Evolutionary conservation across 768 basidiomycete genomes (phyloP).

Genomic region (Tricholoma flavovirens): DNA sequence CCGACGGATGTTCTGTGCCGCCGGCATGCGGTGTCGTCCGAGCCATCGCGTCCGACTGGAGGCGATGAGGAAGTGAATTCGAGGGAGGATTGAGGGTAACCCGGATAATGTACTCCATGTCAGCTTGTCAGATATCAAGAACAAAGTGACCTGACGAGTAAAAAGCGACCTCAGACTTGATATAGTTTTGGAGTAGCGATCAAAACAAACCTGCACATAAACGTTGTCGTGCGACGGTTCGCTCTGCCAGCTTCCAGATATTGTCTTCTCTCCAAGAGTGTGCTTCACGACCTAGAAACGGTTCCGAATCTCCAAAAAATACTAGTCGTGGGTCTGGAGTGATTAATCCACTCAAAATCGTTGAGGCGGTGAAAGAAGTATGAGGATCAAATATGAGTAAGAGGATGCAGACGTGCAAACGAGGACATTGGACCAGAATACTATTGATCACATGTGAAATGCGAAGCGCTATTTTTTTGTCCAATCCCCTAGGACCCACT

Average conservation of each 20-base stretch:
- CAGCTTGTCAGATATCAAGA: conserved; percentile 6
- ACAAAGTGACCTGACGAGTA: conserved; percentile 5
- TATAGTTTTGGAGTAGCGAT: background rate
- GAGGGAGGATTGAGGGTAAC: background rate
- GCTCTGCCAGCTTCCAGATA: conserved; percentile 30
- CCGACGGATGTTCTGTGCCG: too few relatives aligned
- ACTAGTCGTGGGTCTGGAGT: conserved; percentile 30
- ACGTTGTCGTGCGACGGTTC: conserved; percentile 20
- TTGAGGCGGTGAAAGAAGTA: conserved; percentile 13
- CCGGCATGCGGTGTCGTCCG: too few relatives aligned
- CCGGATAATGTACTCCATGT: background rate
- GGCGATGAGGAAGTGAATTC: conserved; percentile 5
- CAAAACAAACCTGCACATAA: conserved; percentile 16
- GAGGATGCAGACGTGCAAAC: conserved; percentile 27
- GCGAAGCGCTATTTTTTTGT: conserved; percentile 11
- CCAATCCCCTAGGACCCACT: conserved; percentile 22
- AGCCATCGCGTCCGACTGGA: background rate
- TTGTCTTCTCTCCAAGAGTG: conserved; percentile 26
- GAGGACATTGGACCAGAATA: conserved; percentile 19
- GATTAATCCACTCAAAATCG: conserved; percentile 10
- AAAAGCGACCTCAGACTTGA: background rate
- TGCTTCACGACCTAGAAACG: conserved; percentile 34
- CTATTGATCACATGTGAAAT: conserved; percentile 19
- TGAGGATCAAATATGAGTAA: conserved; percentile 28
- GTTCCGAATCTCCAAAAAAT: conserved; percentile 31